phyloP scores from a whole-genome alignment of 371 early-diverging fungal genomes.

The Rhizopus sp. region DNA sequence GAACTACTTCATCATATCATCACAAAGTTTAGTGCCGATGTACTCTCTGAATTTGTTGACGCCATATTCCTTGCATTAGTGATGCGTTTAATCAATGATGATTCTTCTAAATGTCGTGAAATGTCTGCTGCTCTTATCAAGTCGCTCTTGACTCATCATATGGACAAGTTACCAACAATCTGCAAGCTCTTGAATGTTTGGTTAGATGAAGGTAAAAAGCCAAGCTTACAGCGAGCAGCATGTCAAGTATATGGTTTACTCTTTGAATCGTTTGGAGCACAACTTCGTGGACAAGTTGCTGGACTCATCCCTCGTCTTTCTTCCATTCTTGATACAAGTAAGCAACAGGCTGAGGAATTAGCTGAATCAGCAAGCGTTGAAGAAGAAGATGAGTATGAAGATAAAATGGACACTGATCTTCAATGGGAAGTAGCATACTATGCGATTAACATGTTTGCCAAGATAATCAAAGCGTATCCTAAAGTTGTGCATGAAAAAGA shows the following conservation, averaged over 20 bases:
- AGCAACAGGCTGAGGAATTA: constrained; percentile 43
- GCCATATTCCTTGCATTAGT: constrained; percentile 84
- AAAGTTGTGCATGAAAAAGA: constrained; percentile 45
- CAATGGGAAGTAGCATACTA: constrained; percentile 88
- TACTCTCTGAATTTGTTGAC: constrained; percentile 76
- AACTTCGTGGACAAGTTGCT: constrained; percentile 57
- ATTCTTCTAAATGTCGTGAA: constrained; percentile 86
- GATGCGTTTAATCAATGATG: constrained; percentile 87
- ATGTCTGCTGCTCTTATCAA: constrained; percentile 82
- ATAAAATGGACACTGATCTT: constrained; percentile 55
- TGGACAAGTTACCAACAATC: constrained; percentile 53
- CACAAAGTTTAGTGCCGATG: constrained; percentile 73
- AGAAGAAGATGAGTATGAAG: constrained; percentile 44
- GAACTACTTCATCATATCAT: constrained; percentile 80
- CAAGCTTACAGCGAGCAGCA: constrained; percentile 70
- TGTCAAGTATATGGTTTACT: constrained; percentile 85
- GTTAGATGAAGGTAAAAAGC: constrained; percentile 60
- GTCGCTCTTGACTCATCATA: constrained; percentile 58
- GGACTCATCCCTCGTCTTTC: constrained; percentile 52
- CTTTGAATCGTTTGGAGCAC: constrained; percentile 71
- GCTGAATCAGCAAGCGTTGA: constrained; percentile 34
- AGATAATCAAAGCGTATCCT: constrained; percentile 63
- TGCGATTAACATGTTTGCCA: constrained; percentile 74
- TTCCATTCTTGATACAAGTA: constrained; percentile 51
- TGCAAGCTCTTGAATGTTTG: constrained; percentile 74